Percentiles rank a stretch among this genome's conserved stretches.
These are phyloP conservation scores for Yarrowia osloensis DNA, from an alignment of 805 yeast species.

Conservation along the genomic window DNA sequence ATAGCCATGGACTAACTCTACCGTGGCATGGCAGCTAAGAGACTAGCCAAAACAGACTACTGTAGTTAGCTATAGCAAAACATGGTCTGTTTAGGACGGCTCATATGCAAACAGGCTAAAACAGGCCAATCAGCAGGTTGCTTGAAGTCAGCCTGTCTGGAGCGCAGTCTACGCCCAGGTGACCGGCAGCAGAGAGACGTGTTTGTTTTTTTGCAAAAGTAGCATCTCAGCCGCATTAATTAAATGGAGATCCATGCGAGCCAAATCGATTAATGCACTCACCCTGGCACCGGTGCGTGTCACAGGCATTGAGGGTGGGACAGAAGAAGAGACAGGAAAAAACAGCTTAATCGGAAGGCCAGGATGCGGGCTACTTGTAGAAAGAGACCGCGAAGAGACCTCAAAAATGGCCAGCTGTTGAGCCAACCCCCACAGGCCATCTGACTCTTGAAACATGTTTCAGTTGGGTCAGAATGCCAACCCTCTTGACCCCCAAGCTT, in stretches of 20 bases:
- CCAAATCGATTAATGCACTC: slow-evolving; percentile 19
- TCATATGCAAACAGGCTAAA: background rate
- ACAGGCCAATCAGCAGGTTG: background rate
- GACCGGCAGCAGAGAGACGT: background rate
- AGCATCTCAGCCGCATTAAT: slow-evolving; percentile 17
- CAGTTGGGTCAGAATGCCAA: background rate
- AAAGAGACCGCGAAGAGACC: too few relatives aligned
- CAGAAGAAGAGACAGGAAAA: too few relatives aligned
- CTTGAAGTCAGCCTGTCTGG: background rate
- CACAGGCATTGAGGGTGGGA: too few relatives aligned
- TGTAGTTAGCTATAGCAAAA: background rate
- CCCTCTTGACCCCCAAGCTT: background rate
- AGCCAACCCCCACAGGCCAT: too few relatives aligned
- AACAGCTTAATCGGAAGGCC: too few relatives aligned
- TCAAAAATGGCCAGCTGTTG: too few relatives aligned
- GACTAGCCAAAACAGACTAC: background rate
- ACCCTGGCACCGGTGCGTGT: background rate
- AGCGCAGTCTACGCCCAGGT: background rate
- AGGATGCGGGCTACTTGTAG: too few relatives aligned
- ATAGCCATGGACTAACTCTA: background rate
- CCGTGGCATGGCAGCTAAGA: background rate
- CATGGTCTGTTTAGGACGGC: background rate
- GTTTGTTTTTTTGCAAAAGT: background rate
- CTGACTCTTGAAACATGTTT: background rate
- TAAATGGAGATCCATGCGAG: slow-evolving; percentile 2